A percentile compares a stretch with the other conserved stretches of the same genome.
Evolutionary conservation across 495 filamentous ascomycete species (phyloP).

Genomic region (Chaetomium fimeti): DNA sequence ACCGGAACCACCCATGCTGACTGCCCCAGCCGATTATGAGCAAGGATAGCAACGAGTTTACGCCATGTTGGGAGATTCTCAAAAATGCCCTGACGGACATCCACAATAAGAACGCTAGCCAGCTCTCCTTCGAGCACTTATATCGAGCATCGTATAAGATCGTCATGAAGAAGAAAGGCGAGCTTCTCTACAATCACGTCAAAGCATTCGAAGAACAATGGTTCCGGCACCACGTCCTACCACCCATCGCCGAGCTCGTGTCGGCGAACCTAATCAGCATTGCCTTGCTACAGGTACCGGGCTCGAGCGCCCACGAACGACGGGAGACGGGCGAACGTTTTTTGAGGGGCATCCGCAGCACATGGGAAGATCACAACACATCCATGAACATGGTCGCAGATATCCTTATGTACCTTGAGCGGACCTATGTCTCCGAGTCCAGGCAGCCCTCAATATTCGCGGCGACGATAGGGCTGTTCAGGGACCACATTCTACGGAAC

Average conservation of each 20-base stretch:
- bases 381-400: conserved; percentile 98
- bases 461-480: conserved; percentile 80
- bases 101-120: conserved; percentile 85
- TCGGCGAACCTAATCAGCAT: conserved; percentile 56
- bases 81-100: conserved; percentile 76
- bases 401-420: conserved; percentile 98
- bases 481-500: conserved; percentile 70
- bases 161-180: conserved; percentile 84
- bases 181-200: conserved; percentile 76
- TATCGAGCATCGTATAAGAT: conserved; percentile 96
- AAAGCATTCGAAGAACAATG: conserved; percentile 75
- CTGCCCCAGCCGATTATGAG: conserved; percentile 31
- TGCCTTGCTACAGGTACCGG: conserved; percentile 44
- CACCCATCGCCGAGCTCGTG: conserved; percentile 60
- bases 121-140: conserved; percentile 89
- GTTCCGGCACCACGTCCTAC: conserved; percentile 67
- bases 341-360: conserved; percentile 66
- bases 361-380: conserved; percentile 85
- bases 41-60: conserved; percentile 59
- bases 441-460: conserved; percentile 76
- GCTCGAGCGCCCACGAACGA: conserved; percentile 69
- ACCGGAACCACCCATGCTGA: conserved; percentile 2
- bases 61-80: conserved; percentile 75
- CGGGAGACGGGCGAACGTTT: conserved; percentile 80
- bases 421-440: conserved; percentile 69